Base-by-base conservation (phyloP, 1,284 basidiomycete genomes). In the Dichomitus squalens region DNA sequence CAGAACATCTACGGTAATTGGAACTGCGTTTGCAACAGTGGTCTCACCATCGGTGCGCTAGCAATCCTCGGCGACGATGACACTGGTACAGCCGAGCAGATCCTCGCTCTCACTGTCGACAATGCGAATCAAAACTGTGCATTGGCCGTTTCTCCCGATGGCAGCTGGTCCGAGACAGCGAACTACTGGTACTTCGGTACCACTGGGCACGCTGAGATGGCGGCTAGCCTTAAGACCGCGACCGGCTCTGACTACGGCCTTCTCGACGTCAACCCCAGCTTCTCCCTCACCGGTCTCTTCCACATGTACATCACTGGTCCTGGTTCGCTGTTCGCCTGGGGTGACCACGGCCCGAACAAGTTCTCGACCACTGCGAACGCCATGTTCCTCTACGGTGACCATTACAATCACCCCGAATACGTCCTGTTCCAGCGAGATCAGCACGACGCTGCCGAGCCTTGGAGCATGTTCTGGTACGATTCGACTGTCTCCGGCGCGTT, bases 401-500 rank as follows among this genome's bases (percentile, higher is more conserved):
- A 83, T 27, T 95, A 82, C 76, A 75, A 87, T 49, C 73, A 82
- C 58, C 92, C 96, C 11, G 74, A 79, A 65, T 96, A 88, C 73
- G 80, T 87, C 14, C 83, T 99, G 52, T 95, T 88, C 84, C 96
- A 99, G 76, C 92, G 96, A 59, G 96, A 99, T 72, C 92, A 91
- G 66, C 77, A 78, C 53, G 96, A 98, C 68, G 88, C 94, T 1
- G 61, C 73, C 14, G 96, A 99, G 64, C 96, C 96, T 0, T 94
- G 89, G 85, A 87, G 86, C 69, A 96, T 99, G 93, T 96, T 99
- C 80, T 99, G 95, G 94, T 99, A 98, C 74, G 82, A 98, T 72
- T 87, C 95, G 11, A 79, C 84, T 4, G 83, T 88, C 49, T 75
- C 79, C 18, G 96, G 96, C 56, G 93, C 93, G 48, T 99, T 91